phyloP scores from a whole-genome alignment of 495 filamentous ascomycete species.

The Xylaria curta region DNA sequence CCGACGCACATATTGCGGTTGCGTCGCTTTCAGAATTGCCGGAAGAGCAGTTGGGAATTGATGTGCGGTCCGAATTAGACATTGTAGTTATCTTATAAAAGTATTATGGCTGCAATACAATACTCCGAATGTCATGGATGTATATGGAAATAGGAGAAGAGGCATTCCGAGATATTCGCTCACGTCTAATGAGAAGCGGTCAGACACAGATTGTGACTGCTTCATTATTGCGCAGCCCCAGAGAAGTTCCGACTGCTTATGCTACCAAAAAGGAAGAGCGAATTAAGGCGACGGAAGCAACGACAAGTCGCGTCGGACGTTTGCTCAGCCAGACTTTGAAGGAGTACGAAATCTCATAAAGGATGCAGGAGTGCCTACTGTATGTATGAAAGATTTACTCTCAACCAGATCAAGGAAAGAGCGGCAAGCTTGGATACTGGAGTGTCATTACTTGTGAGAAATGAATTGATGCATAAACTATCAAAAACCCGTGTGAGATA shows the following conservation, averaged over 20 bases:
- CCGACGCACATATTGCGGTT: not conserved
- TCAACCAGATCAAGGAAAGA: not conserved
- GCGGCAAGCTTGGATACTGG: not conserved
- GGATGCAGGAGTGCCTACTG: not conserved
- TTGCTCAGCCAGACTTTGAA: not conserved
- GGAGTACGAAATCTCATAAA: not conserved
- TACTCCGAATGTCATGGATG: not conserved
- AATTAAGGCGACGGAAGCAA: not conserved
- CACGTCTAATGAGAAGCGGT: not conserved
- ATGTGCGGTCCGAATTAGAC: not conserved
- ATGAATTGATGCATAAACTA: constrained; percentile 1
- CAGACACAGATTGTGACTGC: not conserved
- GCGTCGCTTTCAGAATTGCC: not conserved
- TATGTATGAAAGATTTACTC: not conserved
- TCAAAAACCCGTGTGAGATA: not conserved
- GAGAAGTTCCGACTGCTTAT: not conserved
- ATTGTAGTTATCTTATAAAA: not conserved
- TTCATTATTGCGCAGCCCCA: not conserved
- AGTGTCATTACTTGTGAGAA: not conserved
- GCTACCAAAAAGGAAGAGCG: not conserved
- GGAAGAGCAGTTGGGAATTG: not conserved
- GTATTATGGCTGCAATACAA: not conserved
- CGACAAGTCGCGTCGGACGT: not conserved
- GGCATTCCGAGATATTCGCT: not conserved
- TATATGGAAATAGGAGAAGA: not conserved